These are phyloP conservation scores for Myxozyma mucilagina DNA, from an alignment of 805 yeast species.

Conservation along the genomic window DNA sequence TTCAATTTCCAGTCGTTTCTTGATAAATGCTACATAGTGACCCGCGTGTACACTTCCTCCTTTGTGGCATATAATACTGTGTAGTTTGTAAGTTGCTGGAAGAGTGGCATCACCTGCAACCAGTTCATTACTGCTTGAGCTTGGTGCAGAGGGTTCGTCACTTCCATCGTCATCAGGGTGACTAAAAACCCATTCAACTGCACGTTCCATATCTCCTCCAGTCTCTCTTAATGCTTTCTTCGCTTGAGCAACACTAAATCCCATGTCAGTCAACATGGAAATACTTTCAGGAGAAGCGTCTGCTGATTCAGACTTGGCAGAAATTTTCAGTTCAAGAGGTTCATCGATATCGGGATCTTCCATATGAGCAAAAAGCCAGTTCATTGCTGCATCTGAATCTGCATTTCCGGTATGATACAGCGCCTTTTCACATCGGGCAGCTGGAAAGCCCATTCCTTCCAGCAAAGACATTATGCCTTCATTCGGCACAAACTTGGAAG, in stretches of 20 bases:
- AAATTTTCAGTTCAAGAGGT: slow-evolving; percentile 46
- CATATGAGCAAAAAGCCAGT: slow-evolving; percentile 86
- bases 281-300: slow-evolving; percentile 44
- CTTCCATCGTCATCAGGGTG: slow-evolving; percentile 60
- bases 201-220: slow-evolving; percentile 61
- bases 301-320: neutral
- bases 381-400: slow-evolving; percentile 71
- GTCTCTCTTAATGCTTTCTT: slow-evolving; percentile 67
- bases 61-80: slow-evolving; percentile 80
- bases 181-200: slow-evolving; percentile 88
- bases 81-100: slow-evolving; percentile 51
- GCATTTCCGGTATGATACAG: slow-evolving; percentile 70
- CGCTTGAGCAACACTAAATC: slow-evolving; percentile 67
- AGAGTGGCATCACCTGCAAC: slow-evolving; percentile 30
- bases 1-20: slow-evolving; percentile 39
- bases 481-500: slow-evolving; percentile 53
- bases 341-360: slow-evolving; percentile 79
- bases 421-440: slow-evolving; percentile 63
- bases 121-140: slow-evolving; percentile 17
- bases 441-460: slow-evolving; percentile 84
- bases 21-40: slow-evolving; percentile 80
- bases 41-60: slow-evolving; percentile 90
- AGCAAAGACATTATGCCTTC: slow-evolving; percentile 55
- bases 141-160: slow-evolving; percentile 32
- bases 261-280: slow-evolving; percentile 66